Base-by-base conservation (phyloP, 1,284 basidiomycete genomes). In the Microbotryomycetes sp. region DNA sequence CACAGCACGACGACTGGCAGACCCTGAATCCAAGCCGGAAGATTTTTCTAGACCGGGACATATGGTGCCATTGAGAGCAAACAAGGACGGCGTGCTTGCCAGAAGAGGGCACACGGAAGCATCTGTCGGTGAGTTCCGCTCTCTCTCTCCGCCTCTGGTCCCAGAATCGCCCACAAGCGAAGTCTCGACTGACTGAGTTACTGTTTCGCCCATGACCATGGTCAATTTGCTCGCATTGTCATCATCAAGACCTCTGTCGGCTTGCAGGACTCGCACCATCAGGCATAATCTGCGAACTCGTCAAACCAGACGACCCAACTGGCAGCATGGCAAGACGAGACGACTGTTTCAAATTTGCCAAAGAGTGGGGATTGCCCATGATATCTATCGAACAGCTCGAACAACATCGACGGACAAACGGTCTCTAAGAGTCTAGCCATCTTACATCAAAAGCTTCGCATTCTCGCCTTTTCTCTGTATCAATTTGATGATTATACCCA, bases 281-380 rank as follows among this genome's bases (percentile, higher is more conserved):
- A 1, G 96, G 92, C 2, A 80, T 97, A 3, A 82, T 98, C 31
- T 98, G 96, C 74, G 96, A 98, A 76, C 80, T 98, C 31, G 92
- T 98, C 42, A 93, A 97, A 71, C 92, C 97, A 55, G 84, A 93
- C 72, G 79, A 81, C 63, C 82, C 83, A n/a, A 76, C 82, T 69
- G 96, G 96, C 2, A 84, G 81, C n/a, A 99, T 99, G 90, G 92
- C 93, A 46, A 81, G 92, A n/a, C 80, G 92, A 32, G 92, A 97
- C 73, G 92, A 92, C 71, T 96, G 92, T 73, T 82, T 92, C 70
- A 81, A 82, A 56, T 98, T 99, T 74, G 94, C 96, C n/a, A 85
- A 89, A 74, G 79, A 82, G 45, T 94, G 89, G 87, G 87, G 89
- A 5, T 75, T 98, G 65, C 92, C 89, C 76, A 89, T 96, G 83